Base-by-base conservation (phyloP, 2,329 filamentous ascomycete species). In the Lasiodiplodia citricola region DNA sequence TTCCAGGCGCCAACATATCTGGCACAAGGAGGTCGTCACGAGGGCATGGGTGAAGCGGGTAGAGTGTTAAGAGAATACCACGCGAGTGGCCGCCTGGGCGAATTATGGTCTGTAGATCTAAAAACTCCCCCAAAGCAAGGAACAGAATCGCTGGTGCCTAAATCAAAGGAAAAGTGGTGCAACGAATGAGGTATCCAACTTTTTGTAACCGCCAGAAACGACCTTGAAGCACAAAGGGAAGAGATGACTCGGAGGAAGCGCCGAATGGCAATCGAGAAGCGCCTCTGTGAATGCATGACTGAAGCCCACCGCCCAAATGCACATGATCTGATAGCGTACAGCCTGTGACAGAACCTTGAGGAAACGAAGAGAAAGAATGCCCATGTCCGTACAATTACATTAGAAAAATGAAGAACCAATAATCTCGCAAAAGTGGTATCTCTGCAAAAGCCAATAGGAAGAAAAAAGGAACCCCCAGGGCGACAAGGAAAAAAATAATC, bases 381-480 rank as follows among this genome's bases (percentile, higher is more conserved):
- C 47, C 57, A 21, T 35, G 41, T 8, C 25, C 25, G 31, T 64
- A 16, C 14, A 52, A 54, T 64, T 64, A 64, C 60, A 64, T 64
- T 64, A 64, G 44, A 21, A 41, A 14, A 14, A 23, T 6, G 38
- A 23, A 63, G 21, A 54, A 52, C 13, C 14, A 18, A 55, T 55
- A 66, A 52, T 52, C 54, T 55, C 63, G 63, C 63, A 56, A 66
- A 55, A 66, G 63, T 66, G 63, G 63, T 66, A 66, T 66, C 63
- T 66, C 52, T 31, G 63, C 63, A 56, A 37, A 66, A 64, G 60
- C 60, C 60, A 64, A 64, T 64, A 64, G 47, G 37, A 44, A 23
- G 25, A n/a, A 28, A 63, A 63, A 51, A 25, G 35, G 58, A 51
- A 51, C 35, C 47, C 16, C 18, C 8, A 25, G 41, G 44, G 25